Evolutionary conservation across 2,329 filamentous ascomycete species (phyloP).

Genomic region (Alternaria triticimaculans): DNA sequence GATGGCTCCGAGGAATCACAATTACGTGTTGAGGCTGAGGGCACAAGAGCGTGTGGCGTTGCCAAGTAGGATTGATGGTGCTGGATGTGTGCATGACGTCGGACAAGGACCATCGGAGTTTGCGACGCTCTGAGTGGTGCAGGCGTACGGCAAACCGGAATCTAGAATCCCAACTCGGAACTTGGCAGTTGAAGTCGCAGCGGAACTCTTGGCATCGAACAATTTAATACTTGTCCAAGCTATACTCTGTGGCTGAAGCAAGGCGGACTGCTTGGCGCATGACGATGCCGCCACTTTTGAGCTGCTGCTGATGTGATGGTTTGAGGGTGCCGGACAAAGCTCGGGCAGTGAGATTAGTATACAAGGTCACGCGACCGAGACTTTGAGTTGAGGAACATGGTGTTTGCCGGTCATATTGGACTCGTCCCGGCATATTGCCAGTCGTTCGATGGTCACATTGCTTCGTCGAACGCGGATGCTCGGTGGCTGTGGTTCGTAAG

Average conservation of each 20-base stretch:
- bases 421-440: not conserved
- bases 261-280: conserved; percentile 22
- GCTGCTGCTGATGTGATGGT: not conserved
- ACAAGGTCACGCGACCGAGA: not conserved
- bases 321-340: not conserved
- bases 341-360: not conserved
- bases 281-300: conserved; percentile 3
- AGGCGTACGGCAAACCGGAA: not conserved
- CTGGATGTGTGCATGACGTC: conserved; percentile 25
- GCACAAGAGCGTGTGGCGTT: conserved; percentile 10
- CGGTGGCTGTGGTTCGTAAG: not conserved
- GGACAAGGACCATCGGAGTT: not conserved
- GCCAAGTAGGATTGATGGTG: conserved; percentile 12
- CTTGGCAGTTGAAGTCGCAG: conserved; percentile 12
- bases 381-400: not conserved
- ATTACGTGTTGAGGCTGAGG: conserved; percentile 17
- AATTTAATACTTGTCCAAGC: not conserved
- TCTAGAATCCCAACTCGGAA: conserved; percentile 15
- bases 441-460: not conserved
- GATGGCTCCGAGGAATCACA: conserved; percentile 2
- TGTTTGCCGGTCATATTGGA: not conserved
- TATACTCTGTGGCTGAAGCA: conserved; percentile 10
- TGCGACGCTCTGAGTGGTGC: conserved; percentile 1
- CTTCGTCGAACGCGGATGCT: not conserved
- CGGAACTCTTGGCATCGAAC: conserved; percentile 15